Evolutionary conservation across 805 yeast genomes (phyloP), one percentile per base, ranked within the genome.

Genomic region (Starmerella potacharoeniae): DNA sequence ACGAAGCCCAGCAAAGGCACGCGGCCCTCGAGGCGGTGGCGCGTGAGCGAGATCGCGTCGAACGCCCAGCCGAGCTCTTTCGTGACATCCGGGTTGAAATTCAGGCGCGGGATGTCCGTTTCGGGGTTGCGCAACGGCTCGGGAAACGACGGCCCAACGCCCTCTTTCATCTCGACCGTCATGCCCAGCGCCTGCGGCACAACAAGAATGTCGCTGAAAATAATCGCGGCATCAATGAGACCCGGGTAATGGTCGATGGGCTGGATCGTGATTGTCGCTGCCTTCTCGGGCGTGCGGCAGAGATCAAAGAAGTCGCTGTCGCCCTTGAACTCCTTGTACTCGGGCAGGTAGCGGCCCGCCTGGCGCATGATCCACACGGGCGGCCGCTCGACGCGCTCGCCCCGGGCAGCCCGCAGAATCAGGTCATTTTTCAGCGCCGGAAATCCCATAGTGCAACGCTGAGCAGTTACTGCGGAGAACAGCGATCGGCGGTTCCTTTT

Each of bases 151-250:
- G 98, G 98, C 0, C 98, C 98, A 58, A 83, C 84, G 52, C 95
- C 93, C 56, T 93, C 97, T 44, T 87, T 73, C 95, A 93, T 91
- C 66, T 84, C 83, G 43, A 93, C 96, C 53, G 79, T 82, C 85
- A 90, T 86, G 13, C 98, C 98, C 89, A 93, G 83, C 11, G 97
- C 98, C 72, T 93, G 97, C 2, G 98, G 98, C 53, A 93, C 84
- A 40, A 93, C 98, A 56, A 93, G 75, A 63, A 93, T 93, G 68
- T 93, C 98, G 67, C 90, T 83, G 73, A 93, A 93, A 55, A 93
- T 93, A 62, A 93, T 93, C 5, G 98, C 98, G 5, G 97, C 97
- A 67, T 93, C 98, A 49, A 91, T 77, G 53, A 90, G 75, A 0
- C 96, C 97, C 55, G 83, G 83, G 66, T 80, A 93, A 64, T 86